Conservation (phyloP, 129 eudicot species). For the Erigeron canadensis region DNA sequence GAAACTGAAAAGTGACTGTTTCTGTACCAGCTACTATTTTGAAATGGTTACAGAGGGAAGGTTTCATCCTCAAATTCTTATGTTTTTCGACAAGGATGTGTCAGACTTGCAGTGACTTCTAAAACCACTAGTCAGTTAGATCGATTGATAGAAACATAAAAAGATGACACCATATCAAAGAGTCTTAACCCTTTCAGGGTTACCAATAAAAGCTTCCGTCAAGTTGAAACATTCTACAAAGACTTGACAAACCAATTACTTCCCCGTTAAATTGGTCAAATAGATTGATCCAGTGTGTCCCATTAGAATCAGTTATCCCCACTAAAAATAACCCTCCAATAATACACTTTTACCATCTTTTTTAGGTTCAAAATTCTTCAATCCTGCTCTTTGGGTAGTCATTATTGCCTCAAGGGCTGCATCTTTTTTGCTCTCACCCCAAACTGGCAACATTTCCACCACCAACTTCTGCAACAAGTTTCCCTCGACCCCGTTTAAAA, state of each 20-base stretch:
- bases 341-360: slow-evolving; percentile 51
- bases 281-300: no score
- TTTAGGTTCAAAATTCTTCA: slow-evolving; percentile 57
- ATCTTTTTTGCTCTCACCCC: slow-evolving; percentile 39
- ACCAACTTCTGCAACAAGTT: slow-evolving; percentile 69
- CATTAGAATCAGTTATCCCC: not conserved
- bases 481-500: slow-evolving; percentile 61
- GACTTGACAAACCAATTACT: not conserved
- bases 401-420: slow-evolving; percentile 31
- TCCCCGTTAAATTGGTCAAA: not conserved
- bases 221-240: not conserved
- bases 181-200: not conserved
- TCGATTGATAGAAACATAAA: not conserved
- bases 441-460: slow-evolving; percentile 71
- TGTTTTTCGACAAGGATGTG: not conserved
- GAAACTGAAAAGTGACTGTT: no score
- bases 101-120: not conserved
- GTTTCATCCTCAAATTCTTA: not conserved
- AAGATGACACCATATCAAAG: not conserved
- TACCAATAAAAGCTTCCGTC: not conserved
- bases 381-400: slow-evolving; percentile 28
- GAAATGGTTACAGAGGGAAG: not conserved
- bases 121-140: not conserved
- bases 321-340: slow-evolving; percentile 70
- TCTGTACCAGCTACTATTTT: not conserved